Conservation (phyloP, 1,284 basidiomycete genomes). For the Jaminaea rosea region DNA sequence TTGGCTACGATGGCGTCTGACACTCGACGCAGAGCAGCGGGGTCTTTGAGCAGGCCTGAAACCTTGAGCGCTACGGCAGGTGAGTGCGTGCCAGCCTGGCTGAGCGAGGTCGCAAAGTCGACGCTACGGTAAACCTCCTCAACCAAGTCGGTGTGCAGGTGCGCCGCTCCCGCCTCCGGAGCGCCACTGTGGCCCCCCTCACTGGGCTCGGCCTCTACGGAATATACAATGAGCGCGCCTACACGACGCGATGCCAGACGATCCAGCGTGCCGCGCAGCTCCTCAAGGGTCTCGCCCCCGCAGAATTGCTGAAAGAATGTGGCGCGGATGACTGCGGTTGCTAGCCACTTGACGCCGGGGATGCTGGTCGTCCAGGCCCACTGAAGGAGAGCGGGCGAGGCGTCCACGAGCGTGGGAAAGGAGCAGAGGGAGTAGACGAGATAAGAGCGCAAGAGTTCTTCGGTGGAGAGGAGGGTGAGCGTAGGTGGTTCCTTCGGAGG, state of each 20-base stretch:
- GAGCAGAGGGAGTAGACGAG: slow-evolving; percentile 72
- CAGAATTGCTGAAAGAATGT: slow-evolving; percentile 82
- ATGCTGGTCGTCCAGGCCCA: slow-evolving; percentile 55
- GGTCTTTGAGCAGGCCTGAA: slow-evolving; percentile 29
- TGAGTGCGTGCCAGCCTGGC: slow-evolving; percentile 14
- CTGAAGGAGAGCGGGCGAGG: slow-evolving; percentile 62
- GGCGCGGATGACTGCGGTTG: slow-evolving; percentile 62
- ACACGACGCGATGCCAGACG: slow-evolving; percentile 55
- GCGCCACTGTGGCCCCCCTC: slow-evolving; percentile 8
- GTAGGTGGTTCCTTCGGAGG: not conserved
- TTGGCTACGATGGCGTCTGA: slow-evolving; percentile 30
- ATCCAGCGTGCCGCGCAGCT: slow-evolving; percentile 60
- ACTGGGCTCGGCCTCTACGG: slow-evolving; percentile 68
- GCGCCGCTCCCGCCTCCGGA: not conserved
- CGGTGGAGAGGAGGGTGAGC: not conserved
- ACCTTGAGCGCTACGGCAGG: slow-evolving; percentile 39
- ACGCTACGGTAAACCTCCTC: slow-evolving; percentile 14
- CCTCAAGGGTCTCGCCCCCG: slow-evolving; percentile 70
- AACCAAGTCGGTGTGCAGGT: slow-evolving; percentile 1
- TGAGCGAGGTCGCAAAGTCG: slow-evolving; percentile 11
- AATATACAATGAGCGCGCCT: slow-evolving; percentile 73
- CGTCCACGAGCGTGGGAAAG: slow-evolving; percentile 66
- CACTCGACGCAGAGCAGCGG: slow-evolving; percentile 27
- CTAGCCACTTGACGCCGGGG: slow-evolving; percentile 60
- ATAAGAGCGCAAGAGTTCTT: slow-evolving; percentile 60